phyloP scores from a whole-genome alignment of 306 rosid species.

The Sphenostylis stenocarpa region DNA sequence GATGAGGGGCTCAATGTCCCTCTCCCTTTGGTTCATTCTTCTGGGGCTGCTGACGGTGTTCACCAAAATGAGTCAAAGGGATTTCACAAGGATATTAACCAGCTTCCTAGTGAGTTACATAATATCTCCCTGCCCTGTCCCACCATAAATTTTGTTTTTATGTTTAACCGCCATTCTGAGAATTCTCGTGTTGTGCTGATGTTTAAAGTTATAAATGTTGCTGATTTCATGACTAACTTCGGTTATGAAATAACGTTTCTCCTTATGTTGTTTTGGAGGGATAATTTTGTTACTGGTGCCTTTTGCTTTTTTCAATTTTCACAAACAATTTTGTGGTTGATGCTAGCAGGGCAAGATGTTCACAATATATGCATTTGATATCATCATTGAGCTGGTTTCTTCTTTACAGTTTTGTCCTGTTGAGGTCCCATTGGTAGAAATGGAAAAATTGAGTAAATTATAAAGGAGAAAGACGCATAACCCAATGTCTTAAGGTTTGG shows the following conservation, averaged over 20 bases:
- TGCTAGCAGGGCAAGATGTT: background rate
- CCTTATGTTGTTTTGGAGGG: background rate
- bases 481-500: too few species aligned
- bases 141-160: background rate
- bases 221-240: background rate
- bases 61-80: conserved; percentile 39
- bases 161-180: background rate
- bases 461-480: too few species aligned
- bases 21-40: conserved; percentile 35
- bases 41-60: conserved; percentile 31
- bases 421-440: too few species aligned
- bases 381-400: conserved; percentile 5
- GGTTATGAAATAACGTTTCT: background rate
- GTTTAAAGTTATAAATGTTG: background rate
- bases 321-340: background rate
- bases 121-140: background rate
- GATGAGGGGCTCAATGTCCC: conserved; percentile 50
- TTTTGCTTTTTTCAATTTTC: background rate
- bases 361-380: background rate
- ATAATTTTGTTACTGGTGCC: background rate
- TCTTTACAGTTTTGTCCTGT: background rate
- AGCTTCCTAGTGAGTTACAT: conserved; percentile 76
- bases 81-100: conserved; percentile 61
- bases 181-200: background rate
- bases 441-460: too few species aligned